Evolutionary conservation across 331 rosid species (phyloP).

Genomic region (Quercus tomentella): DNA sequence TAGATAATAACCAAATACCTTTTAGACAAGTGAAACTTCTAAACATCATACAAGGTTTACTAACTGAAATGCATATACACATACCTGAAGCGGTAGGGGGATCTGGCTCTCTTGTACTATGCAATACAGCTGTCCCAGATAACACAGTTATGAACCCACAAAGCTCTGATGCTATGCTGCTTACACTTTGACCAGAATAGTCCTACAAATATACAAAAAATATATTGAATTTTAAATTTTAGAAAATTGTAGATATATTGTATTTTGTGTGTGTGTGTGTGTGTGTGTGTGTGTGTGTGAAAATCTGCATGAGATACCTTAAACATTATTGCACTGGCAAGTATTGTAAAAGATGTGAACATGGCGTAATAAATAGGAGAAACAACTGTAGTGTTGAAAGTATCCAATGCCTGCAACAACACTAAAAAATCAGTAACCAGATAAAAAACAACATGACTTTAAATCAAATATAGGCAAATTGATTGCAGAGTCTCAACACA

Average conservation of each 20-base stretch:
- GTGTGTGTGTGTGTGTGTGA: not conserved
- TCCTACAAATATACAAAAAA: conserved; percentile 43
- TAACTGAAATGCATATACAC: conserved; percentile 15
- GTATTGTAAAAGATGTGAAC: conserved; percentile 85
- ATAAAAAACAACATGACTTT: not conserved
- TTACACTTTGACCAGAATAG: conserved; percentile 87
- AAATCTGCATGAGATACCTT: conserved; percentile 45
- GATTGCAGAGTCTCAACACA: not conserved
- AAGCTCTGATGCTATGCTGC: conserved; percentile 76
- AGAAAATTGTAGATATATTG: conserved; percentile 5
- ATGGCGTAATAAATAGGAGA: conserved; percentile 91
- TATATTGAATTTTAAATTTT: conserved; percentile 5
- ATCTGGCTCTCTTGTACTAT: conserved; percentile 71
- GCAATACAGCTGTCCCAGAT: conserved; percentile 80
- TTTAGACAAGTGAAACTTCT: conserved; percentile 1
- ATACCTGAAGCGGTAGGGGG: conserved; percentile 57
- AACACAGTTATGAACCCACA: conserved; percentile 84
- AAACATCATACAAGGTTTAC: conserved; percentile 12
- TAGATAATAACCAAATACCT: not conserved
- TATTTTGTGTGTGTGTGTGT: not conserved
- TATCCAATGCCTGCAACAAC: conserved; percentile 74
- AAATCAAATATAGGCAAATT: conserved; percentile 15
- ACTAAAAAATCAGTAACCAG: conserved; percentile 3
- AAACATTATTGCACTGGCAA: conserved; percentile 90
- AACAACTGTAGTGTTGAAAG: conserved; percentile 79